Percentiles rank a stretch among this genome's conserved stretches.
These are phyloP conservation scores for Linum usitatissimum DNA, from an alignment of 345 rosid genomes.

Conservation along the genomic window DNA sequence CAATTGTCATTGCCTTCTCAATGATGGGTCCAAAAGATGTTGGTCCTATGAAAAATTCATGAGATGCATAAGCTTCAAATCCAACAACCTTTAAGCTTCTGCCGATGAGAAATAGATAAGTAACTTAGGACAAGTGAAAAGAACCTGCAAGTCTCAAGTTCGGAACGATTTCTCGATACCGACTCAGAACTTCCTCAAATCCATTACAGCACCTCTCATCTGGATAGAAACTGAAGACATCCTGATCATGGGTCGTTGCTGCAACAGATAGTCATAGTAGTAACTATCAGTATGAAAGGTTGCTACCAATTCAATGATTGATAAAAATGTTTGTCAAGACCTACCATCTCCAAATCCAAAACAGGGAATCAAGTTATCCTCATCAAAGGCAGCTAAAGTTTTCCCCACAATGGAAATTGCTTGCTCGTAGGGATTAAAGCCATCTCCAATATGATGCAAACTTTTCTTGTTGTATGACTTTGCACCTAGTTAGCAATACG, in stretches of 20 bases:
- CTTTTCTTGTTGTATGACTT: conserved; percentile 1
- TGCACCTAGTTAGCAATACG: not conserved
- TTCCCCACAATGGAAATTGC: conserved; percentile 1
- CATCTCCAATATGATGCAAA: conserved; percentile 1
- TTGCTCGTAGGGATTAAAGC: conserved; percentile 1
- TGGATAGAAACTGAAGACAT: conserved; percentile 5
- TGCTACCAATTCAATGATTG: not conserved
- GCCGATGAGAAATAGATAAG: not conserved
- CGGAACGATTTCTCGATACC: conserved; percentile 2
- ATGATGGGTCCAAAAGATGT: not conserved
- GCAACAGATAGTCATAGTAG: not conserved
- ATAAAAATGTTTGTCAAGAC: not conserved
- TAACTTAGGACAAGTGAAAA: not conserved
- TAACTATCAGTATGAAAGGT: not conserved
- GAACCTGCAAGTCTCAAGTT: not conserved
- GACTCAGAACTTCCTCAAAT: conserved; percentile 3
- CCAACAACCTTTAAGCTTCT: not conserved
- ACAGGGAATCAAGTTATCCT: conserved; percentile 6
- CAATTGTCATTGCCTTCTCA: not conserved
- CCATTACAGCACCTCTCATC: conserved; percentile 2
- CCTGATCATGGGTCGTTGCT: conserved; percentile 3
- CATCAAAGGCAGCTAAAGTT: conserved; percentile 4
- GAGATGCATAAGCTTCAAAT: not conserved
- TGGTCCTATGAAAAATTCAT: not conserved
- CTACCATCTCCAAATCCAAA: conserved; percentile 4